Evolutionary conservation across 1,284 basidiomycete genomes (phyloP).

Genomic region (Sporisorium reilianum): DNA sequence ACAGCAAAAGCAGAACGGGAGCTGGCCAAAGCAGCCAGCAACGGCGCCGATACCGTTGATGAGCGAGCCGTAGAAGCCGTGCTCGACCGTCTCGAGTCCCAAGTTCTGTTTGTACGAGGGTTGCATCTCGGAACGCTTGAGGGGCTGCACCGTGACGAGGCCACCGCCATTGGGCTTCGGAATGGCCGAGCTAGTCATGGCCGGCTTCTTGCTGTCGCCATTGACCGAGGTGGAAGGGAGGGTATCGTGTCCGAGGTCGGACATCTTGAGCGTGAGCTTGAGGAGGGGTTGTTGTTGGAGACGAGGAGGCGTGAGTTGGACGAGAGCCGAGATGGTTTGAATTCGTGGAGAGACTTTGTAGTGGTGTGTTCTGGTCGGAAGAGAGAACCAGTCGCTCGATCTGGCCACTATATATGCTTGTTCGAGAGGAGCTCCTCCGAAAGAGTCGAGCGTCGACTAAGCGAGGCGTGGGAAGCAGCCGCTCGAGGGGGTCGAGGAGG

Average conservation of each 20-base stretch:
- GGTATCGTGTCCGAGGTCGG: slow-evolving; percentile 22
- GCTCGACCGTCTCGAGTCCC: slow-evolving; percentile 47
- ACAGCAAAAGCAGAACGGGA: slow-evolving; percentile 80
- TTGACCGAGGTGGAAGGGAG: slow-evolving; percentile 16
- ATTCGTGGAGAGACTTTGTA: neutral
- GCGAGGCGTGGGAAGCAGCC: neutral
- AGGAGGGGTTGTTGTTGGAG: too few relatives aligned
- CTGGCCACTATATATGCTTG: slow-evolving; percentile 11
- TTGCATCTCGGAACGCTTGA: slow-evolving; percentile 77
- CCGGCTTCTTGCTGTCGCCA: slow-evolving; percentile 23
- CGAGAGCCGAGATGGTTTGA: neutral
- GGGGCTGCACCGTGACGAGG: slow-evolving; percentile 76
- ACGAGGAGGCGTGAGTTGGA: neutral
- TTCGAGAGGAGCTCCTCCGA: neutral
- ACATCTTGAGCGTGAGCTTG: slow-evolving; percentile 16
- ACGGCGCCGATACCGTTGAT: slow-evolving; percentile 56
- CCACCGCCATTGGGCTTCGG: slow-evolving; percentile 17
- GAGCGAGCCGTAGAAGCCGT: slow-evolving; percentile 60
- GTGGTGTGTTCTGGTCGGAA: too few relatives aligned
- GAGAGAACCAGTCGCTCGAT: neutral
- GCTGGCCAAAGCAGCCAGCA: slow-evolving; percentile 75
- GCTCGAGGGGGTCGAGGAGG: slow-evolving; percentile 5
- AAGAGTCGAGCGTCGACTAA: neutral
- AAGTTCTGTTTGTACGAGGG: slow-evolving; percentile 59
- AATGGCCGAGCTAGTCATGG: slow-evolving; percentile 11